Base-by-base conservation (phyloP, 176 grass and related monocot genomes). In the Carex cristatella region DNA sequence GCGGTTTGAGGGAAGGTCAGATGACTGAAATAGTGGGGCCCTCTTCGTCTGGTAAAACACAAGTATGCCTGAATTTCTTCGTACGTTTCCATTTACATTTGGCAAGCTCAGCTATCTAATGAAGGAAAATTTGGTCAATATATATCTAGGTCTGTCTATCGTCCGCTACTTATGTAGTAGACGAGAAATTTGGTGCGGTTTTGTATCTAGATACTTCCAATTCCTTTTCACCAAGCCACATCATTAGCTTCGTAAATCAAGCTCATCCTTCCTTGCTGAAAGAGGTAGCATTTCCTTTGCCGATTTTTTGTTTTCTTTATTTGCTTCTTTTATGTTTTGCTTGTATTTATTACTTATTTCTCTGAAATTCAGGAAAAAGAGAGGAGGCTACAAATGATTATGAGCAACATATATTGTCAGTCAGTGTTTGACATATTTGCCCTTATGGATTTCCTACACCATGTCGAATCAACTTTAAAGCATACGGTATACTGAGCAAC, bases 1-100 rank as follows among this genome's bases (percentile, higher is more conserved):
- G 96, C 0, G 93, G 96, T 2, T 85, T 98, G 84, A 80, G 88
- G 56, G 70, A 87, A 87, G 91, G 91, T 40, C 93, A 94, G 71
- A 37, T 98, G 10, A 94, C 90, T 15, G 93, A 98, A 83, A 85
- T 98, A 54, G 88, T 87, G 5, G 96, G 96, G 13, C 87, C 86
- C 69, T 98, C 91, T 40, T 95, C 93, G 82, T 98, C 90, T 79
- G 90, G 93, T 81, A 95, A 98, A 95, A 98, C 93, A 18, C 91
- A 98, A 89, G 93, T 88, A 87, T 79, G 63, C 19, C 31, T 88
- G 6, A 9, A 7, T 74, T 74, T 6, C 44, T 48, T 58, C 23
- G 2, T 37, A 56, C 67, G 68, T 54, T 10, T 56, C 42, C 63
- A 49, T 65, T 0, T 76, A 79, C 2, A 49, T 2, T 27, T 63